These are phyloP conservation scores for Coemansia nantahalensis DNA, from an alignment of 192 early-diverging fungal species.

Conservation along the genomic window DNA sequence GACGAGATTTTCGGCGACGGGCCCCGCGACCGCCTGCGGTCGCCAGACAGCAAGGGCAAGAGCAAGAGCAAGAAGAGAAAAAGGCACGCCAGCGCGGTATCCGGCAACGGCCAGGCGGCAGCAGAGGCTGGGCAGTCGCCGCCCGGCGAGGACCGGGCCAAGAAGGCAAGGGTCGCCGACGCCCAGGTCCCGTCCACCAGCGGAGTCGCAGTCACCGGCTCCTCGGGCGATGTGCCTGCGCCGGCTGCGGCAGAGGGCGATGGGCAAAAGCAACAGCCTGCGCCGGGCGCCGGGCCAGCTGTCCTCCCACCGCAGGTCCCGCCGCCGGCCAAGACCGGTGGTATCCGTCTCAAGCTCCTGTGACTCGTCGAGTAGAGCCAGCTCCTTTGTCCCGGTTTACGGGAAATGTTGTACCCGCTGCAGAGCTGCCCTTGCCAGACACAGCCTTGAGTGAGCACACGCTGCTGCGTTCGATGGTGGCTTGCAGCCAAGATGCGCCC, in stretches of 20 bases:
- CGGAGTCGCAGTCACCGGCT: constrained; percentile 16
- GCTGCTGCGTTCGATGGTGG: no score
- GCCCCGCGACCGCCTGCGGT: constrained; percentile 25
- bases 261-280: background rate
- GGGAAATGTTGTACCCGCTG: no score
- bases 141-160: constrained; percentile 7
- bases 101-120: background rate
- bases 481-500: no score
- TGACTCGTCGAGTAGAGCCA: constrained; percentile 1
- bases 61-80: constrained; percentile 7
- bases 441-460: no score
- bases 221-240: background rate
- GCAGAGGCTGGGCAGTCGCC: background rate
- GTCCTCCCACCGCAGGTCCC: constrained; percentile 38
- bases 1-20: constrained; percentile 43
- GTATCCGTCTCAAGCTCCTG: constrained; percentile 39
- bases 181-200: constrained; percentile 42
- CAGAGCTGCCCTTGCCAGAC: no score
- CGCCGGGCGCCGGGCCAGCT: background rate
- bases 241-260: background rate
- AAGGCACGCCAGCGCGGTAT: no score
- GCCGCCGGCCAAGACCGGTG: constrained; percentile 22
- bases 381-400: no score
- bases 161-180: constrained; percentile 24
- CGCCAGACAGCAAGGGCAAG: background rate